Evolutionary conservation across 2,329 filamentous ascomycete species (phyloP), one percentile per base, ranked within the genome.

Genomic region (Pseudopyricularia cyperi): DNA sequence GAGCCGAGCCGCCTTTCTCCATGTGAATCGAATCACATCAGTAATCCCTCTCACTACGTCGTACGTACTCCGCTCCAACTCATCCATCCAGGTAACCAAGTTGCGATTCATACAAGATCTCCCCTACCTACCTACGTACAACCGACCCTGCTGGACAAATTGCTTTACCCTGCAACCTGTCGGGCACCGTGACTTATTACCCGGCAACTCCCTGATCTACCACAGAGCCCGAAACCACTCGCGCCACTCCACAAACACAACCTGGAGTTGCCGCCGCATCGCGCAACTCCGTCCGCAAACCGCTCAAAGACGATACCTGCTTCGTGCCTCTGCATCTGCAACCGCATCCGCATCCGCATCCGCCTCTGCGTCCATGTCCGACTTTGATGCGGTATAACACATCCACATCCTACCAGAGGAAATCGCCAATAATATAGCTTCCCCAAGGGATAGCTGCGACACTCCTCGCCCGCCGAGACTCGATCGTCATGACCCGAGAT

Each of bases 401-500:
- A 14, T 15, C 14, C 39, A 22, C 7, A 14, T 24, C 22, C 14
- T 24, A 12, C 39, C 7, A 44, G 11, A 44, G 39, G 39, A 17
- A n/a, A 12, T 44, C 39, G 39, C 39, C 39, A 14, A 22, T 12
- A 11, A 42, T 17, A 44, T 44, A 44, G 39, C 39, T 22, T 44
- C 39, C 39, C 39, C 19, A 14, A 48, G 46, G 46, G 46, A 48
- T 48, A 17, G 46, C 46, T 32, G 8, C 15, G 39, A 48, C 46
- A 14, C 22, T 42, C 35, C 50, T 52, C 32, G 28, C 30, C 30
- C 33, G 34, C 35, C 46, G 48, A 54, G 44, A 46, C 51, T 49
- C 48, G n/a, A 55, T 53, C 50, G 39, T 47, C 46, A 77, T 77
- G 73, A 73, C 73, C 66, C 69, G 67, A 64, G 72, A 75, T 60